Percentiles rank a stretch among this genome's conserved stretches.
These are phyloP conservation scores for Radiomyces spectabilis DNA, from an alignment of 192 early-diverging fungal species.

Conservation along the genomic window DNA sequence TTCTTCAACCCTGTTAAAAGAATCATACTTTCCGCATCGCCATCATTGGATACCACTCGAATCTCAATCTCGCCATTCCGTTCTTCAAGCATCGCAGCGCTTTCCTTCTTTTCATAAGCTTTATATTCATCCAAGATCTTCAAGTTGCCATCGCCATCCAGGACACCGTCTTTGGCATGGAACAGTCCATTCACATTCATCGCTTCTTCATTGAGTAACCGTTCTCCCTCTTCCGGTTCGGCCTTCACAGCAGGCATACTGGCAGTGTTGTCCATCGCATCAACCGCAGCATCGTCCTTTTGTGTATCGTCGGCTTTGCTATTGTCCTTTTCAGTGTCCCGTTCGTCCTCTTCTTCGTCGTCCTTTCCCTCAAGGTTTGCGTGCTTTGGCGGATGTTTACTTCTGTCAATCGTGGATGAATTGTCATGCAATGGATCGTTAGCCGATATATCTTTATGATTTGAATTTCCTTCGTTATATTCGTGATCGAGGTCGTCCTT, in stretches of 20 bases:
- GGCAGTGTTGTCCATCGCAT: not conserved
- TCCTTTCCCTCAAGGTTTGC: not conserved
- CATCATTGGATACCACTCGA: constrained; percentile 79
- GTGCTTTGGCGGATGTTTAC: not conserved
- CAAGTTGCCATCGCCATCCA: not conserved
- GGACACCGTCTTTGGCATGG: not conserved
- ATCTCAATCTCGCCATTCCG: constrained; percentile 59
- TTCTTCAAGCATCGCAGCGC: constrained; percentile 57
- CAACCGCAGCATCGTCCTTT: constrained; percentile 1
- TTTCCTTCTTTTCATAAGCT: constrained; percentile 37
- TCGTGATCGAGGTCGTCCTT: not conserved
- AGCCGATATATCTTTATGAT: not conserved
- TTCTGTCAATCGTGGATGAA: not conserved
- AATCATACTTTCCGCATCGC: constrained; percentile 70
- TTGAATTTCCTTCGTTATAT: not conserved
- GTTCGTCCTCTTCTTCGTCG: constrained; percentile 3
- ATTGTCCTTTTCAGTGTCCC: not conserved
- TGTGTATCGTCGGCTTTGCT: not conserved
- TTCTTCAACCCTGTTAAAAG: constrained; percentile 91
- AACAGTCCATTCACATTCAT: constrained; percentile 13
- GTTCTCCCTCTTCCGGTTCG: not conserved
- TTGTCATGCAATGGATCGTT: not conserved
- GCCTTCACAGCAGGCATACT: not conserved
- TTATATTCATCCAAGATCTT: constrained; percentile 1
- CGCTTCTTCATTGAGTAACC: constrained; percentile 8